phyloP scores from a whole-genome alignment of 2,329 filamentous ascomycete genomes.

The Fusarium sp. region DNA sequence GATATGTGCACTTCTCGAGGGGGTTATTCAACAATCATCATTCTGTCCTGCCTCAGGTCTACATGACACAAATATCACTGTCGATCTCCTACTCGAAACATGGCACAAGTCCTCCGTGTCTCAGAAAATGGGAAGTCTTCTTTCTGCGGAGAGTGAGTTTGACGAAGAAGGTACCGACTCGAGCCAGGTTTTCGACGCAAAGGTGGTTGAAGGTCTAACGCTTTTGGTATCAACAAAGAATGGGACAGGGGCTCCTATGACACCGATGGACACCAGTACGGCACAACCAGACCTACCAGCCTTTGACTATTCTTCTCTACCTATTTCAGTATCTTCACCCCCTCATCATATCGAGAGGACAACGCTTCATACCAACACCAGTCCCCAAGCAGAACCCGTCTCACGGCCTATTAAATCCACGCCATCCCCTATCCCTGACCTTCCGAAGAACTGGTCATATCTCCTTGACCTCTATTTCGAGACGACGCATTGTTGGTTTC shows the following conservation, averaged over 20 bases:
- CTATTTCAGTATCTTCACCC: too few relatives aligned
- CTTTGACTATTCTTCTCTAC: neutral
- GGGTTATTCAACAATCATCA: fast-evolving
- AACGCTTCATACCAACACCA: fast-evolving
- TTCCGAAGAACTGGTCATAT: constrained; percentile 2
- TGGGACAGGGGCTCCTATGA: neutral
- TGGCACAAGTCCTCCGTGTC: neutral
- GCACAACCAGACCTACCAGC: neutral
- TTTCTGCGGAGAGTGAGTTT: neutral
- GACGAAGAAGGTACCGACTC: neutral
- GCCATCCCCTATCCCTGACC: fast-evolving
- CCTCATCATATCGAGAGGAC: too few relatives aligned
- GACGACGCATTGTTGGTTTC: constrained; percentile 4
- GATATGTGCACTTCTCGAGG: neutral
- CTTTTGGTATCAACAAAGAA: neutral
- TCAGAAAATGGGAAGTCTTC: neutral
- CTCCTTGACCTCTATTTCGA: constrained; percentile 4
- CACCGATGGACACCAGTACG: neutral
- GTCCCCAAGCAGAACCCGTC: fast-evolving
- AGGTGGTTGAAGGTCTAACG: neutral
- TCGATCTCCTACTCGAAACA: neutral
- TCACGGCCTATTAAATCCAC: fast-evolving
- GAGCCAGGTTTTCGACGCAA: neutral
- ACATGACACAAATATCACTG: neutral
- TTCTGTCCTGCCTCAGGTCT: fast-evolving